Evolutionary conservation across 2,329 filamentous ascomycete genomes (phyloP).

Genomic region (Colletotrichum sp.): DNA sequence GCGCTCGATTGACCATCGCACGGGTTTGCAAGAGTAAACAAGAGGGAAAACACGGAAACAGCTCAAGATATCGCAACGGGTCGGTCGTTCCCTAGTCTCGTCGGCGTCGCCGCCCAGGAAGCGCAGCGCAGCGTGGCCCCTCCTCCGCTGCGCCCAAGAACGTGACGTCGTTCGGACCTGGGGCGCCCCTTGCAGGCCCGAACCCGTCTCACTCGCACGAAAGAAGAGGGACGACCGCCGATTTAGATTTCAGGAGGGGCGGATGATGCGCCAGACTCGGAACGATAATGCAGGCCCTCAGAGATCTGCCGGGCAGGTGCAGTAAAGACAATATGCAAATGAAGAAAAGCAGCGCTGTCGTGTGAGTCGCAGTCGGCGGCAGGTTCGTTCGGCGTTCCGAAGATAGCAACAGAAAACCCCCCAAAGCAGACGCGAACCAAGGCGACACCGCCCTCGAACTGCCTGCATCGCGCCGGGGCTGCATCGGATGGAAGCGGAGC

Average conservation of each 20-base stretch:
- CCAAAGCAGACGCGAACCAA: neutral
- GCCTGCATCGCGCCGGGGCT: neutral
- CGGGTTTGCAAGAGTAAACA: neutral
- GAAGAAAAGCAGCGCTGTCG: neutral
- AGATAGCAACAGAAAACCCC: neutral
- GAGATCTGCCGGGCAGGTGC: neutral
- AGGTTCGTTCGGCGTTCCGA: neutral
- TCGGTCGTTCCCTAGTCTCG: neutral
- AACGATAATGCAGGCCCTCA: neutral
- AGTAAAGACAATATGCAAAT: neutral
- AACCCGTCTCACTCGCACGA: neutral
- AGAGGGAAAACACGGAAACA: neutral
- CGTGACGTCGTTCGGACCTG: neutral
- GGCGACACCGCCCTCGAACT: neutral
- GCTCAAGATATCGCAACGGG: neutral
- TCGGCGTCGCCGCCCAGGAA: constrained; percentile 2
- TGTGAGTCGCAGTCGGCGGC: neutral
- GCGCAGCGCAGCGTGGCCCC: neutral
- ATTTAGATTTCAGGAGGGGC: neutral
- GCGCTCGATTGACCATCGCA: neutral
- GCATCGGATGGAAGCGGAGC: neutral
- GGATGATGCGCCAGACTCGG: neutral
- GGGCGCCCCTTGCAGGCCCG: neutral
- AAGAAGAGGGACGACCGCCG: neutral
- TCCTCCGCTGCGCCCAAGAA: neutral